Base-by-base conservation (phyloP, 805 yeast genomes). In the Naumovozyma baii region DNA sequence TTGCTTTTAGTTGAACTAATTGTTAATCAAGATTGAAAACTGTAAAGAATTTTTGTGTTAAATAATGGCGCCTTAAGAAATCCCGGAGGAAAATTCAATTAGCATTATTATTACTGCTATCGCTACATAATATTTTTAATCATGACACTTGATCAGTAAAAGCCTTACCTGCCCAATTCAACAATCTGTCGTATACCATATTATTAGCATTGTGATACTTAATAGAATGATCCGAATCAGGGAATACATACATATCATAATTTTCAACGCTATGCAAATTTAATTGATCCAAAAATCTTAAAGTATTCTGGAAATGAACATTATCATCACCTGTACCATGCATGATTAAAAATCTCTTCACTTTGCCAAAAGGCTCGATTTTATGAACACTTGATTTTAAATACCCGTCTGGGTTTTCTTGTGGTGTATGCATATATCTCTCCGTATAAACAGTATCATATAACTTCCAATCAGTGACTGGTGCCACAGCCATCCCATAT, bases 321-420 rank as follows among this genome's bases (percentile, higher is more conserved):
- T 92, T 92, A 61, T 92, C 98, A 63, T 92, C 98, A 3, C 96
- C 95, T 0, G 96, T 80, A 1, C 98, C 98, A 56, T 90, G 98
- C 85, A 90, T 85, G 29, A 92, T 57, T 44, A 92, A 62, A 54
- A 92, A 86, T 52, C 97, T 69, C 35, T 70, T 70, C 8, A 70
- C 72, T 34, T 67, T 54, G 13, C 69, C 76, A 47, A 92, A 71
- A 9, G 69, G 70, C 1, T 72, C 69, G 18, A 73, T 73, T 37
- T 82, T 66, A 38, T 66, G 64, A 25, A 90, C 78, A 1, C 78
- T 68, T 1, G 83, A 68, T 7, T 59, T 50, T 3, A 56, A 54
- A 58, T 90, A 90, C 0, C 90, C 92, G 1, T 64, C 63, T 2
- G 66, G 54, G 57, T 88, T 85, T 35, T 72, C 67, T 50, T 71